phyloP scores from a whole-genome alignment of 352 stramenopile species.

The Sclerospora graminicola region DNA sequence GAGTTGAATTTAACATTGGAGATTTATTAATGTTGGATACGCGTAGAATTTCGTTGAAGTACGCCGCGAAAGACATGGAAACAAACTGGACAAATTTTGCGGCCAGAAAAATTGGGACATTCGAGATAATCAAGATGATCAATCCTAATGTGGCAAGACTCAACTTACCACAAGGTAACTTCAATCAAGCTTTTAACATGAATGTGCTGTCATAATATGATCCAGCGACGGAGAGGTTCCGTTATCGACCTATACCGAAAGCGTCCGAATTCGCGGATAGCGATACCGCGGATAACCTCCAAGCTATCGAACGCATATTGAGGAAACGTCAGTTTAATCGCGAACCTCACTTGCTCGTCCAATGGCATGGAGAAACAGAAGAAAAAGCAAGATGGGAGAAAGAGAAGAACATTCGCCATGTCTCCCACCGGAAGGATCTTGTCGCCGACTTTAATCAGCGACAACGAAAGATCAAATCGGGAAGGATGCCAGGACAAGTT shows the following conservation, averaged over 20 bases:
- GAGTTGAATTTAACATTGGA: background rate
- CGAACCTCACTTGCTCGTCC: background rate
- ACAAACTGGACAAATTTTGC: background rate
- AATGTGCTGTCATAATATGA: background rate
- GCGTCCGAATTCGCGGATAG: background rate
- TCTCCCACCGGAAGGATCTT: background rate
- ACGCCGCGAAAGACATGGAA: background rate
- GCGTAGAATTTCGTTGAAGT: background rate
- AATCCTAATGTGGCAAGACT: background rate
- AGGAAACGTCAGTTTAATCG: background rate
- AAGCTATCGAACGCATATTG: conserved; percentile 18
- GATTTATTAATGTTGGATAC: background rate
- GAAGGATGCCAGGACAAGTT: background rate
- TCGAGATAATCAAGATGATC: background rate
- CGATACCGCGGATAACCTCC: conserved; percentile 22
- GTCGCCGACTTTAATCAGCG: background rate
- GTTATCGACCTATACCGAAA: background rate
- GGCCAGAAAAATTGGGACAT: background rate
- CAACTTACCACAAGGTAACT: background rate
- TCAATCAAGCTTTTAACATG: background rate
- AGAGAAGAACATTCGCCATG: background rate
- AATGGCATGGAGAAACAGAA: background rate
- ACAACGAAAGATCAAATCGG: background rate
- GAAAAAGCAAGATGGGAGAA: background rate
- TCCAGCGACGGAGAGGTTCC: background rate